Evolutionary conservation across 2,329 filamentous ascomycete genomes (phyloP), one percentile per base, ranked within the genome.

Genomic region (Ophiocordyceps robertsii): DNA sequence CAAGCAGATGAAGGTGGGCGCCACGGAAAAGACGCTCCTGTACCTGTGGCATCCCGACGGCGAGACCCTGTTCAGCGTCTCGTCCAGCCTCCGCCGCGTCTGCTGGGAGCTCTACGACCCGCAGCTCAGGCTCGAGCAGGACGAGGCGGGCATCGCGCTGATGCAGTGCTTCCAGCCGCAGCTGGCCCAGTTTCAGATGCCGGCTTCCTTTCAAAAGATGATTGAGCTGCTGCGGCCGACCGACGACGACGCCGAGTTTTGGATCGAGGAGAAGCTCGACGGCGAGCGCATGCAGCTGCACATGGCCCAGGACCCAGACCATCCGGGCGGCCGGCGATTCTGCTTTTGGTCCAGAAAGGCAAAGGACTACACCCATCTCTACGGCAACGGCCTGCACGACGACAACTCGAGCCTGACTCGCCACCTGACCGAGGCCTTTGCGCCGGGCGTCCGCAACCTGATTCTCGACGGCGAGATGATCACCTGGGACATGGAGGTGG

Each of bases 401-500:
- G 73, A 82, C 6, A 78, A 80, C 35, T 82, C 83, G 8, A 80
- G 88, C 7, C 60, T 96, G 41, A 95, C 90, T 0, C 74, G 86
- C 30, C 82, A 94, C 56, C 67, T 96, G 17, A 77, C 77, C 41
- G 70, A 77, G 35, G 87, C 86, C 0, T 96, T 98, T 57, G 69
- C 79, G 2, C 66, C 77, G 1, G 80, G 81, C 2, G 87, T 96
- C 1, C 72, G 81, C 14, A 95, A 85, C 55, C 72, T 95, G 49
- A 95, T 98, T 40, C 70, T 98, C 0, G 92, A 98, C 53, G 92
- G 92, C 10, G 92, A 98, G 59, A 98, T 98, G 92, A 88, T 98
- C 44, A 95, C 89, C 1, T 98, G 92, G 92, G 87, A 96, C 56
- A 84, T 88, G 46, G 77, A 82, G 37, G 70, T 84, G 40, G 84